phyloP scores from a whole-genome alignment of 495 filamentous ascomycete genomes.

The Penicillium arizonense region DNA sequence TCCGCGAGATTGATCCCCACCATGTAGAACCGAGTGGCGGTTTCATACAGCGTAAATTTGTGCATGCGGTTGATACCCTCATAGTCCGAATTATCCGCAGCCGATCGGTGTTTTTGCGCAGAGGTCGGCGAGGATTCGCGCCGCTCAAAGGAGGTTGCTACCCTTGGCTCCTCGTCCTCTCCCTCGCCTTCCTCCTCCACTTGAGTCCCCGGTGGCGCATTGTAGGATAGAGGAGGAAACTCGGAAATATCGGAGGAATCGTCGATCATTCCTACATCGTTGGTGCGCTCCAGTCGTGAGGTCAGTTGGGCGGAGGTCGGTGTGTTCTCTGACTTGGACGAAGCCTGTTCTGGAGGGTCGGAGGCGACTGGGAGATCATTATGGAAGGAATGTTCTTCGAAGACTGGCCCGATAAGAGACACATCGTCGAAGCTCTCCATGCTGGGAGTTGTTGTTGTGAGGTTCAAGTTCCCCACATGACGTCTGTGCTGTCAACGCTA shows the following conservation, averaged over 20 bases:
- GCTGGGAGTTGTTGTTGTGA: background rate
- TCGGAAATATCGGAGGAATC: conserved; percentile 18
- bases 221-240: conserved; percentile 24
- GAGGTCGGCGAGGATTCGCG: conserved; percentile 37
- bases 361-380: conserved; percentile 12
- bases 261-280: conserved; percentile 10
- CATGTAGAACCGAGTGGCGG: conserved; percentile 86
- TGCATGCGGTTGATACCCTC: conserved; percentile 84
- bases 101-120: conserved; percentile 45
- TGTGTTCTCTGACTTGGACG: conserved; percentile 14
- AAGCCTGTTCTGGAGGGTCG: conserved; percentile 4
- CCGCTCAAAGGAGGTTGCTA: conserved; percentile 45
- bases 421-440: conserved; percentile 44
- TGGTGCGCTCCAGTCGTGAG: conserved; percentile 4
- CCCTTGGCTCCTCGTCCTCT: conserved; percentile 42
- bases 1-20: conserved; percentile 89
- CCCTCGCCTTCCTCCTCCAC: conserved; percentile 31
- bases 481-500: background rate
- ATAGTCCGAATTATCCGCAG: conserved; percentile 59
- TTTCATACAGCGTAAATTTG: conserved; percentile 94
- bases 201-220: conserved; percentile 19
- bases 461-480: conserved; percentile 10
- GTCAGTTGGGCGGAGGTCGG: conserved; percentile 6
- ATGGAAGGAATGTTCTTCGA: conserved; percentile 10
- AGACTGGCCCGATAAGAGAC: conserved; percentile 22